Conservation (phyloP, 23 red algal species). For the Gracilaria gracilis region DNA sequence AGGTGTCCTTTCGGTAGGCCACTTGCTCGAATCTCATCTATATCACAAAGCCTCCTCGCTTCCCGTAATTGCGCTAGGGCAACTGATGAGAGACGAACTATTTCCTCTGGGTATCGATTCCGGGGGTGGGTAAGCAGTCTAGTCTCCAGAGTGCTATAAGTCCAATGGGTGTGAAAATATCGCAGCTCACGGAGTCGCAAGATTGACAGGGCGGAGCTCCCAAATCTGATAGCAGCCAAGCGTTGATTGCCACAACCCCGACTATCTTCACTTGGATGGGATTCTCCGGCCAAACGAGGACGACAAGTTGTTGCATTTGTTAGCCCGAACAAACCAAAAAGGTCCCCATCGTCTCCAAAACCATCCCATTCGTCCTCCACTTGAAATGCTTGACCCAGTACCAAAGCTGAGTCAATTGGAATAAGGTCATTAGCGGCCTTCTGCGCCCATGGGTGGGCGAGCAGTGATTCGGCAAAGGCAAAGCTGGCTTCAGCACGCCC, state of each 20-base stretch:
- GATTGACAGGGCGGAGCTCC: conserved; percentile 34
- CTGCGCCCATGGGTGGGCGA: conserved; percentile 49
- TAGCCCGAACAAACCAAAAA: conserved; percentile 64
- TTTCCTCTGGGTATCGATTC: conserved; percentile 34
- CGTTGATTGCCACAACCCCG: neutral
- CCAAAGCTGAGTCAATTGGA: conserved; percentile 11
- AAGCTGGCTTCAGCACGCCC: conserved; percentile 67
- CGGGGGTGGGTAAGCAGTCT: conserved; percentile 21
- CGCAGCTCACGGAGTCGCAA: conserved; percentile 59
- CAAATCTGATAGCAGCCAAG: conserved; percentile 58
- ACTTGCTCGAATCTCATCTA: neutral
- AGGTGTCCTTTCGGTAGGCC: neutral
- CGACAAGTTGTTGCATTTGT: conserved; percentile 65
- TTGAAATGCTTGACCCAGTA: conserved; percentile 51
- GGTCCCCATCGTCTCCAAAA: conserved; percentile 68
- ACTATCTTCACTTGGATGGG: conserved; percentile 16
- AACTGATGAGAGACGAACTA: conserved; percentile 22
- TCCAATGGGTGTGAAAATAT: conserved; percentile 68
- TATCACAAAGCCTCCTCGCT: conserved; percentile 9
- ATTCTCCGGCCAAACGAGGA: conserved; percentile 35
- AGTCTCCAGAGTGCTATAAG: conserved; percentile 22
- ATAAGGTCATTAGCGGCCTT: conserved; percentile 24
- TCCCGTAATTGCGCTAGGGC: conserved; percentile 40
- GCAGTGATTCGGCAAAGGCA: conserved; percentile 61
- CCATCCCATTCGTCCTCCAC: conserved; percentile 40